Base-by-base conservation (phyloP, 2,329 filamentous ascomycete species). In the Malbranchea zuffiana region DNA sequence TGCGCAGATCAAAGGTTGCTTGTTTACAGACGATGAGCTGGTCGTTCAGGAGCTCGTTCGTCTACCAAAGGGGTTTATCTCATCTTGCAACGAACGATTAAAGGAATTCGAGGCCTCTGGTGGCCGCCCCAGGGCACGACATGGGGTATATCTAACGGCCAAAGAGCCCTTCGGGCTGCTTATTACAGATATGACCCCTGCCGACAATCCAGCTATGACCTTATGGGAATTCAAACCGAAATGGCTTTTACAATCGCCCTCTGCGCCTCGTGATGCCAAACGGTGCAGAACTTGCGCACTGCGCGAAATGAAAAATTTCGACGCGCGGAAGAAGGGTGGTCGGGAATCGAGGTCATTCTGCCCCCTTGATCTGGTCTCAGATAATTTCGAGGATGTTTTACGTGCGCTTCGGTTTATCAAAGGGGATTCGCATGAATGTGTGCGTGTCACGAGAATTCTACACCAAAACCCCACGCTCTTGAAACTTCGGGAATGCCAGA, bases 201-300 rank as follows among this genome's bases (percentile, higher is more conserved):
- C 49, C 18, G 47, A 49, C 6, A 54, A 55, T 11, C 50, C 55
- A 0, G 52, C 50, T 3, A 50, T 52, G 32, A 56, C 32, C 29
- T 53, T 81, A 20, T 62, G 82, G 39, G 81, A 88, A 54, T 80
- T 88, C 60, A 90, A 90, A 55, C 82, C 83, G 10, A 90, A 90
- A 59, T 90, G 83, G 83, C 71, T 90, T 17, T 62, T 69, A 6
- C 82, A 86, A 54, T 87, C 82, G 2, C 81, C 78, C 3, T 76
- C 74, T 24, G 82, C 82, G 0, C 83, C 82, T 1, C 17, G 53
- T 0, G 58, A 62, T 18, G 72, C 80, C 26, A 70, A 65, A 34
- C 68, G 80, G 34, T 90, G 83, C 60, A 75, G 83, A 20, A 85
- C 80, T 25, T 90, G 83, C 54, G 83, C 83, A 62, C 42, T 72